A percentile compares a stretch with the other conserved stretches of the same genome.
These are phyloP conservation scores for Lactifluus subvellereus DNA, from an alignment of 768 basidiomycete species.

Conservation along the genomic window DNA sequence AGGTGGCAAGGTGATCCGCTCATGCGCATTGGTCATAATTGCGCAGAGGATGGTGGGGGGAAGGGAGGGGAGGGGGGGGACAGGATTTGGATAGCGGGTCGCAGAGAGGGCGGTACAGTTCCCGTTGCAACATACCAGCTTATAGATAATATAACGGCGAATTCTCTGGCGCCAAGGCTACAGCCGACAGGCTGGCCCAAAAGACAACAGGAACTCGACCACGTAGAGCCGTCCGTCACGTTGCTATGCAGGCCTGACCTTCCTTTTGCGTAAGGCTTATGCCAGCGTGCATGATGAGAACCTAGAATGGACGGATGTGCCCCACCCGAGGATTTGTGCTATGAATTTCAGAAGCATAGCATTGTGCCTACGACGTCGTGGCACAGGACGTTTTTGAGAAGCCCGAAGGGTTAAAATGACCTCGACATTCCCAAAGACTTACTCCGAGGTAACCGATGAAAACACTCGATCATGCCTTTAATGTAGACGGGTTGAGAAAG, in stretches of 20 bases:
- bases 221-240: slow-evolving; percentile 22
- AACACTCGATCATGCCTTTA: slow-evolving; percentile 20
- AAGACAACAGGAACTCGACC: slow-evolving; percentile 16
- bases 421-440: slow-evolving; percentile 17
- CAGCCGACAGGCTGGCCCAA: neutral
- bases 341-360: slow-evolving; percentile 22
- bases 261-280: slow-evolving; percentile 20
- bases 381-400: slow-evolving; percentile 12
- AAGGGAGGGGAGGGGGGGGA: neutral
- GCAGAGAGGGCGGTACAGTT: slow-evolving; percentile 2
- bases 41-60: neutral
- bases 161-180: slow-evolving; percentile 12
- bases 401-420: slow-evolving; percentile 12
- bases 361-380: slow-evolving; percentile 18
- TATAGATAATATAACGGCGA: slow-evolving; percentile 14
- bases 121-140: slow-evolving; percentile 15
- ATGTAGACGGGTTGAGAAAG: slow-evolving; percentile 22
- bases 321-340: slow-evolving; percentile 20
- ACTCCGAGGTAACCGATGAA: slow-evolving; percentile 19
- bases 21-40: slow-evolving; percentile 21
- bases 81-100: slow-evolving; percentile 5
- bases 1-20: slow-evolving; percentile 18
- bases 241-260: slow-evolving; percentile 19
- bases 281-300: slow-evolving; percentile 20
- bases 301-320: slow-evolving; percentile 14